These are phyloP conservation scores for Forsythia suspensa DNA, from an alignment of 257 asterid genomes.

Conservation along the genomic window DNA sequence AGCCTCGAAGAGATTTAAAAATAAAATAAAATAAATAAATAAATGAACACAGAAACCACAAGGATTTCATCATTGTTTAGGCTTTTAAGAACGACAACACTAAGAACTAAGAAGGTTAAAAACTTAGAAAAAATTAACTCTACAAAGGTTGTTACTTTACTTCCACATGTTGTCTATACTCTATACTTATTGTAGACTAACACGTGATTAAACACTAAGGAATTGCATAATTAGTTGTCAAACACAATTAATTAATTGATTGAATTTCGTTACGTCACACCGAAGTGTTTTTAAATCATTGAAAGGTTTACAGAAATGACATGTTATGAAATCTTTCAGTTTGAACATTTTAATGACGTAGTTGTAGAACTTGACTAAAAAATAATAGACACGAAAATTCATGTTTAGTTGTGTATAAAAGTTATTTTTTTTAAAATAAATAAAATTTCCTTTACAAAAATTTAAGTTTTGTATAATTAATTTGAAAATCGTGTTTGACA, in stretches of 20 bases:
- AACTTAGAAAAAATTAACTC: conserved; percentile 22
- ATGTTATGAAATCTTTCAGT: background rate
- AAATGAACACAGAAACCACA: no score
- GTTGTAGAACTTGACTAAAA: no score
- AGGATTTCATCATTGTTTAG: conserved; percentile 37
- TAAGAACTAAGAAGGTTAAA: conserved; percentile 16
- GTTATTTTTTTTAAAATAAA: no score
- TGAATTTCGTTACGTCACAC: background rate
- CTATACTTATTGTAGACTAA: background rate
- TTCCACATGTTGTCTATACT: background rate
- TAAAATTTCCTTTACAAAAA: no score
- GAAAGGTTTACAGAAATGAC: background rate
- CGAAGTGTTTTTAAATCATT: background rate
- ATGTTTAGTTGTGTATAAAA: no score
- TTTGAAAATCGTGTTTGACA: background rate
- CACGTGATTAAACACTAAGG: background rate
- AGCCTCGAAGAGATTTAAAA: background rate
- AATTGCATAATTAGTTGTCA: background rate
- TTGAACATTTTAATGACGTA: background rate
- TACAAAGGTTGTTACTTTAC: background rate
- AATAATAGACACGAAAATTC: no score
- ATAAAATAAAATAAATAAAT: background rate
- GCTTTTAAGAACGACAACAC: conserved; percentile 34
- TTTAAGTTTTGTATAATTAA: background rate
- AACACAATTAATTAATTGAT: no score